Evolutionary conservation across 208 protist genomes (phyloP).

Genomic region (Leishmania lainsoni): DNA sequence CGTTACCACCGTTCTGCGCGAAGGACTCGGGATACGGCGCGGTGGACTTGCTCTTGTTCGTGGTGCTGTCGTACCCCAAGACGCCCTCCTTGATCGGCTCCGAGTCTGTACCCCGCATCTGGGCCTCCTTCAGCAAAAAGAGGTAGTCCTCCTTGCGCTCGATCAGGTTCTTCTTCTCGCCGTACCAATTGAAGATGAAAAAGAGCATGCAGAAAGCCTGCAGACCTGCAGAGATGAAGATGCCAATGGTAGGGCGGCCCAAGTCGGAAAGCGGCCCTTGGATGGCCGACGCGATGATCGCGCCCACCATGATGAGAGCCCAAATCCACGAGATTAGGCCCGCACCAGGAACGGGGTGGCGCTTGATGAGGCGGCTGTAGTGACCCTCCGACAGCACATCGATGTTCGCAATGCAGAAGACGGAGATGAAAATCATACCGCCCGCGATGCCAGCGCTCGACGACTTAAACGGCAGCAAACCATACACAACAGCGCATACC

Average conservation of each 20-base stretch:
- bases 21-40: conserved; percentile 1
- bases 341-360: conserved; percentile 34
- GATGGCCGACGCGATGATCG: conserved; percentile 41
- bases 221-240: conserved; percentile 43
- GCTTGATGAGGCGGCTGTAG: conserved; percentile 61
- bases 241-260: conserved; percentile 35
- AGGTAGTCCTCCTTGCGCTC: conserved; percentile 49
- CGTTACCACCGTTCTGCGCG: not conserved
- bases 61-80: not conserved
- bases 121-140: conserved; percentile 30
- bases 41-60: not conserved
- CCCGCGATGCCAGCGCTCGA: conserved; percentile 40
- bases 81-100: conserved; percentile 9
- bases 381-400: conserved; percentile 63
- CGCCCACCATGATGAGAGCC: conserved; percentile 43
- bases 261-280: conserved; percentile 47
- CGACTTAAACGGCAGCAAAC: conserved; percentile 38
- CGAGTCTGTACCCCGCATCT: conserved; percentile 9
- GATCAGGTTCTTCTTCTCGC: conserved; percentile 52
- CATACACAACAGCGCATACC: conserved; percentile 43
- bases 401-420: conserved; percentile 52
- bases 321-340: conserved; percentile 57
- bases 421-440: conserved; percentile 48
- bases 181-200: conserved; percentile 65
- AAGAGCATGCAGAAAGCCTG: conserved; percentile 33